Evolutionary conservation across 495 filamentous ascomycete species (phyloP).

Genomic region (Neurospora sp.): DNA sequence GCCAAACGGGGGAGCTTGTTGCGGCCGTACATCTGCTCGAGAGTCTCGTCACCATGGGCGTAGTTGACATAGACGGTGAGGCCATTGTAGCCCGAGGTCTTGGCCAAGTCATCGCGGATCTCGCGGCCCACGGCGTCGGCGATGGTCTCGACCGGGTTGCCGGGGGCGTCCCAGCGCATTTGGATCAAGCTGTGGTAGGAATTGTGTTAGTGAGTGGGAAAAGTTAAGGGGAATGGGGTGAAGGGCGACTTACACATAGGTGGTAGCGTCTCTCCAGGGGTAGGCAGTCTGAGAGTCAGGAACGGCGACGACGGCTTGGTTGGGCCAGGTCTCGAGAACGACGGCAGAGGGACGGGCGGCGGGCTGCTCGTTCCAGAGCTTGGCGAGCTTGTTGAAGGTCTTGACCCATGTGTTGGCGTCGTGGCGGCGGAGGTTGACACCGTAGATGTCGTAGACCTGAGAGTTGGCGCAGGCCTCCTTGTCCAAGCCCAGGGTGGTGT

Average conservation of each 20-base stretch:
- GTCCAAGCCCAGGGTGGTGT: neutral
- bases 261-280: neutral
- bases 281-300: neutral
- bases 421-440: neutral
- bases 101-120: neutral
- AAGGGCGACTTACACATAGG: neutral
- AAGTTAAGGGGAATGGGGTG: neutral
- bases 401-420: neutral
- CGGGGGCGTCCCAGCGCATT: neutral
- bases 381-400: neutral
- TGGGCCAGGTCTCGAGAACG: neutral
- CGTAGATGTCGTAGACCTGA: neutral
- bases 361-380: neutral
- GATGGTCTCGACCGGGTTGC: neutral
- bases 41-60: conserved; percentile 28
- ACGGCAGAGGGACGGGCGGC: neutral
- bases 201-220: neutral
- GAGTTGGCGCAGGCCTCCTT: neutral
- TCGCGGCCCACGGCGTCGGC: neutral
- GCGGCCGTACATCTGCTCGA: conserved; percentile 13
- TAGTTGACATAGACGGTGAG: conserved; percentile 25
- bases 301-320: neutral
- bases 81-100: conserved; percentile 11
- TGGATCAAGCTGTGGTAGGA: neutral
- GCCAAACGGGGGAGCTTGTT: conserved; percentile 19